Evolutionary conservation across 805 yeast genomes (phyloP).

Genomic region (Tetrapisispora nanseiensis): DNA sequence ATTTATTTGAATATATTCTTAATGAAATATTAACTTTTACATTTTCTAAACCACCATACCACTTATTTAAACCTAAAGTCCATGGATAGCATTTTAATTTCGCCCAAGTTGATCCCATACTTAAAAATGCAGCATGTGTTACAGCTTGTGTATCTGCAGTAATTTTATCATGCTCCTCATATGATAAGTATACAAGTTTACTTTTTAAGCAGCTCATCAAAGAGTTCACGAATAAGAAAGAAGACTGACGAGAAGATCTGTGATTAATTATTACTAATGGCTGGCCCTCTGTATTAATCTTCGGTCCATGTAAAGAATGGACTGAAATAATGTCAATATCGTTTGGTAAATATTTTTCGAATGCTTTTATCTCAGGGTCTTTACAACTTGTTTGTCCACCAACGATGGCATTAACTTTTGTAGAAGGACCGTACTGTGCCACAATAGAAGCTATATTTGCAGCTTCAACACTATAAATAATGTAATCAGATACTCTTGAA

Average conservation of each 20-base stretch:
- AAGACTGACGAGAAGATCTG: constrained; percentile 43
- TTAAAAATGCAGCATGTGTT: constrained; percentile 92
- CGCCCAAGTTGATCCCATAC: constrained; percentile 97
- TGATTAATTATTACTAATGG: constrained; percentile 83
- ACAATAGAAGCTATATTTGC: constrained; percentile 71
- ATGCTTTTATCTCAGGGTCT: constrained; percentile 78
- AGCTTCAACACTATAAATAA: constrained; percentile 90
- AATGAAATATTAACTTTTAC: constrained; percentile 90
- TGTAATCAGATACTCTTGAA: constrained; percentile 69
- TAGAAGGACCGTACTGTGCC: constrained; percentile 68
- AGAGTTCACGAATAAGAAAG: constrained; percentile 49
- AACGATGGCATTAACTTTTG: constrained; percentile 79
- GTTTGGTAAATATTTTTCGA: constrained; percentile 61
- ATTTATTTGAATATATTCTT: constrained; percentile 83
- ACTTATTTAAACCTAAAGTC: constrained; percentile 42
- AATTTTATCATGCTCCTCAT: constrained; percentile 85
- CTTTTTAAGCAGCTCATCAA: constrained; percentile 68
- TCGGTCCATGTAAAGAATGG: constrained; percentile 93
- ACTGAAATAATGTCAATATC: constrained; percentile 80
- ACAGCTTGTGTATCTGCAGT: constrained; percentile 99
- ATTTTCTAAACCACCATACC: constrained; percentile 92
- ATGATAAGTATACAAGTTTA: constrained; percentile 64
- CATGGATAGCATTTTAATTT: constrained; percentile 80
- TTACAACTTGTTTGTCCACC: constrained; percentile 99
- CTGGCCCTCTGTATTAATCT: constrained; percentile 80